A percentile compares a stretch with the other conserved stretches of the same genome.
These are phyloP conservation scores for Yamadazyma nakazawae DNA, from an alignment of 805 yeast species.

Conservation along the genomic window DNA sequence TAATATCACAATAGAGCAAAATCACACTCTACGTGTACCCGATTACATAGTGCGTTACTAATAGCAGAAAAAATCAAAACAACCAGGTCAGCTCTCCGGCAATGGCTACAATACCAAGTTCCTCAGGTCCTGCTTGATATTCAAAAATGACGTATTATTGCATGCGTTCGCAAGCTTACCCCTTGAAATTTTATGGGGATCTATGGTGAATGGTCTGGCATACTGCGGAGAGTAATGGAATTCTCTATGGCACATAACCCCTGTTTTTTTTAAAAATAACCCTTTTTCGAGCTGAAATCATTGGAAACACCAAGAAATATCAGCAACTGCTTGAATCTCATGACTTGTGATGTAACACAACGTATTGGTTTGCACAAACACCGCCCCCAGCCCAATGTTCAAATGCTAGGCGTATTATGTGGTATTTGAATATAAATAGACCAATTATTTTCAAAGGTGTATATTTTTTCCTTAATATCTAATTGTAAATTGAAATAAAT, in stretches of 20 bases:
- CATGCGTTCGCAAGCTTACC: not conserved
- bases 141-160: not conserved
- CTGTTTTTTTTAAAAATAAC: not conserved
- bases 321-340: not conserved
- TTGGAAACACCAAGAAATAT: not conserved
- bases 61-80: too few species aligned
- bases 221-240: not conserved
- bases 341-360: not conserved
- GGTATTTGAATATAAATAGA: not conserved
- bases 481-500: not conserved
- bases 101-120: too few species aligned
- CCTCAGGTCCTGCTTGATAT: too few species aligned
- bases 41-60: too few species aligned
- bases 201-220: constrained; percentile 4
- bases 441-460: not conserved
- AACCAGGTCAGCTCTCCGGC: too few species aligned
- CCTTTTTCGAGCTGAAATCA: not conserved
- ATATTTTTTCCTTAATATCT: too few species aligned
- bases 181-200: not conserved
- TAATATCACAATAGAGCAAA: too few species aligned
- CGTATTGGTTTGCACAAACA: not conserved
- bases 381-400: not conserved
- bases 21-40: too few species aligned
- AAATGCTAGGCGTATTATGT: not conserved
- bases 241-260: not conserved